Base-by-base conservation (phyloP, 768 basidiomycete species). In the Tricholoma furcatifolium region DNA sequence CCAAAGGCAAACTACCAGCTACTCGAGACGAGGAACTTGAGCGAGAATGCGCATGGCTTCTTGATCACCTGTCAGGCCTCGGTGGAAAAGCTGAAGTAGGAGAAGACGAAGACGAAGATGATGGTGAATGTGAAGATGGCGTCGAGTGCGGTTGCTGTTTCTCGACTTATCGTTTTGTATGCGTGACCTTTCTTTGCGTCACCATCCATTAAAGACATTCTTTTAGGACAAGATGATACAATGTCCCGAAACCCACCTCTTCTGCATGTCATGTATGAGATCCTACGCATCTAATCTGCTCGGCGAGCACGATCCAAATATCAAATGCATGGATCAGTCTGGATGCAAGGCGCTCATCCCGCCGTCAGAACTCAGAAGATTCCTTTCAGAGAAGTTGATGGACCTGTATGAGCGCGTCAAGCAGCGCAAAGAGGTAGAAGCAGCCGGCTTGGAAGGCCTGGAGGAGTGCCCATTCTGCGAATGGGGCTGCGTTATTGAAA, bases 381-480 rank as follows among this genome's bases (percentile, higher is more conserved):
- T 88, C 60, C 78, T 96, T 6, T 70, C 85, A 1, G 65, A 70
- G 4, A 91, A 88, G 64, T 76, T 91, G 4, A 73, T 88, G 56
- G 74, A 72, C 23, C 72, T 93, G 10, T 93, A 88, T 60, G 81
- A 88, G 52, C 78, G 87, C 24, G 80, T 93, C 24, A 81, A 82
- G 57, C 88, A 90, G 63, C 81, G 80, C 34, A 87, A 89, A 65
- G 90, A 93, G 58, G 82, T 96, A 30, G 83, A 87, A 51, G 81
- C 78, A 0, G 93, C 93, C 15, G 83, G 77, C 2, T 63, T 97
- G 32, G 90, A 91, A 42, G 84, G 83, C 4, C 73, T 96, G 11
- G 93, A 94, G 66, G 88, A 88, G 60, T 97, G 94, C 65, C 94
- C 94, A 4, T 91, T 87, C 58, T 97, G 94, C 70, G 91, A 93